Conservation (phyloP, 2,329 filamentous ascomycete species). For the Scedosporium apiospermum region DNA sequence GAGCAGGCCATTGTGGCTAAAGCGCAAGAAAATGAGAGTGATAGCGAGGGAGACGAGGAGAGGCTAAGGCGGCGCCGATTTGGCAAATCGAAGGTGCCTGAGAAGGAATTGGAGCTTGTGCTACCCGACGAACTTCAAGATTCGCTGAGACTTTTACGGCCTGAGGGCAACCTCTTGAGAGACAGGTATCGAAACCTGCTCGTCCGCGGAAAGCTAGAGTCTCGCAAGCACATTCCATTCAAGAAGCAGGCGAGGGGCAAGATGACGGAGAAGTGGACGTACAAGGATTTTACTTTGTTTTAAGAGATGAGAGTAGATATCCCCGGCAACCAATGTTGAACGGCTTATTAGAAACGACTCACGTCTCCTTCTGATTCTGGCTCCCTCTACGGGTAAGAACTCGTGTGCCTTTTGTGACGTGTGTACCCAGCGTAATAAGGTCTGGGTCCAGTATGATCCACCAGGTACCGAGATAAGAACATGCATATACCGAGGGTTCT, state of each 20-base stretch:
- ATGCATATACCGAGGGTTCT: conserved; percentile 2
- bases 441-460: too few relatives aligned
- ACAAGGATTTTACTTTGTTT: conserved; percentile 70
- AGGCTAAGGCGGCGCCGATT: conserved; percentile 63
- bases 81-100: conserved; percentile 63
- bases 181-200: conserved; percentile 87
- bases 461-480: too few relatives aligned
- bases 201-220: conserved; percentile 82
- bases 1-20: conserved; percentile 37
- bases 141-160: conserved; percentile 71
- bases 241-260: conserved; percentile 73
- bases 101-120: conserved; percentile 72
- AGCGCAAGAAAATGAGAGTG: conserved; percentile 36
- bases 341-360: too few relatives aligned
- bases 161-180: conserved; percentile 89
- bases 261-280: conserved; percentile 89
- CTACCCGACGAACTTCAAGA: conserved; percentile 77
- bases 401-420: too few relatives aligned
- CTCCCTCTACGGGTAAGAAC: too few relatives aligned
- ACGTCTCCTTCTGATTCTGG: too few relatives aligned
- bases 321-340: not conserved
- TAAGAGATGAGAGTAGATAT: not conserved
- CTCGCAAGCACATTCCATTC: conserved; percentile 67
- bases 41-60: conserved; percentile 49
- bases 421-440: too few relatives aligned